These are phyloP conservation scores for Acacia confusa DNA, from an alignment of 306 rosid species.

Conservation along the genomic window DNA sequence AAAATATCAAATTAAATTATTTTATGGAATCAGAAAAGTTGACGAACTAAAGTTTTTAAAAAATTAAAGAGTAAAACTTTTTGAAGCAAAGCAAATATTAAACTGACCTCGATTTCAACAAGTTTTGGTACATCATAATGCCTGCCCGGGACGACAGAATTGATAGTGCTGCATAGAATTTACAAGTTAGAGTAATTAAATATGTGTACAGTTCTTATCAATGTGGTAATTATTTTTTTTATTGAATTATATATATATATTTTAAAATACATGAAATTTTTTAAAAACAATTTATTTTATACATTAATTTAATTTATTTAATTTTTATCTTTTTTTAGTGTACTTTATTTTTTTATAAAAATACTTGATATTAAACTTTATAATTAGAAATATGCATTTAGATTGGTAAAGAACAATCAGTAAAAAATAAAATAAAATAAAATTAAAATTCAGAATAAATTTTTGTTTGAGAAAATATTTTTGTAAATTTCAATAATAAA, in stretches of 20 bases:
- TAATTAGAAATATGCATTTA: neutral
- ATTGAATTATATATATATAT: neutral
- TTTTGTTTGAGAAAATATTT: neutral
- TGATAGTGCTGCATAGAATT: slow-evolving; percentile 53
- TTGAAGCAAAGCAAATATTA: neutral
- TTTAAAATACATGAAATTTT: neutral
- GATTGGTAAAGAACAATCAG: neutral
- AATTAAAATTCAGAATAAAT: neutral
- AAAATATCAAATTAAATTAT: neutral
- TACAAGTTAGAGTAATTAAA: neutral
- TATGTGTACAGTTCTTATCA: neutral
- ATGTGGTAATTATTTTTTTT: neutral
- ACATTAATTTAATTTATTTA: no score
- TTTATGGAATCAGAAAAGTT: neutral
- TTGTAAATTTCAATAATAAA: neutral
- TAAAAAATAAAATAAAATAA: neutral
- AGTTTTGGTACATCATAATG: slow-evolving; percentile 55
- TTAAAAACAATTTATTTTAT: no score
- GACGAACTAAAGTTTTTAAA: neutral
- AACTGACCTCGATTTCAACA: slow-evolving; percentile 45
- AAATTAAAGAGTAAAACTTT: neutral
- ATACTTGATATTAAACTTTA: no score
- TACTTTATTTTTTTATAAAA: no score
- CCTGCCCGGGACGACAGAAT: slow-evolving; percentile 61
- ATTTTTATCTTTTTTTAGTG: no score